These are phyloP conservation scores for Hagleromyces aurorensis DNA, from an alignment of 805 yeast genomes.

Conservation along the genomic window DNA sequence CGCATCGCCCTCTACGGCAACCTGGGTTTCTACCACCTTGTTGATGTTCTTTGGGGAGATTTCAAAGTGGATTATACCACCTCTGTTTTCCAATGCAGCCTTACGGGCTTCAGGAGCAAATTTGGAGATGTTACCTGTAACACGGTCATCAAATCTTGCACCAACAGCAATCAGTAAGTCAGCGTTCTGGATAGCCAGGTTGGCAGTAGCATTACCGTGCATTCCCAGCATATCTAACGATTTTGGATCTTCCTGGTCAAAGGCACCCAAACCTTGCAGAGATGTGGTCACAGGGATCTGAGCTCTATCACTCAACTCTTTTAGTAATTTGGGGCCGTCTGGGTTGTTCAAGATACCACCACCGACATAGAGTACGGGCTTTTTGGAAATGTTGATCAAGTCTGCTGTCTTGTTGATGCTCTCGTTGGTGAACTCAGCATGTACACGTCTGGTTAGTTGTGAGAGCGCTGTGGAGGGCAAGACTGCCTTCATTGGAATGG, in stretches of 20 bases:
- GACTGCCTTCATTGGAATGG: constrained; percentile 75
- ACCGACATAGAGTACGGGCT: constrained; percentile 87
- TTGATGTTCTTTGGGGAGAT: constrained; percentile 94
- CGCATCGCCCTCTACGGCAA: constrained; percentile 95
- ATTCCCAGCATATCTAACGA: constrained; percentile 95
- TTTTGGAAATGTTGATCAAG: constrained; percentile 73
- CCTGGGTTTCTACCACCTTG: constrained; percentile 94
- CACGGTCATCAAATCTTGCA: constrained; percentile 98
- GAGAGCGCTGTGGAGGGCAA: constrained; percentile 64
- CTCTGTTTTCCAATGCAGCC: constrained; percentile 82
- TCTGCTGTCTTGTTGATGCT: constrained; percentile 71
- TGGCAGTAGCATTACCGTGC: constrained; percentile 97
- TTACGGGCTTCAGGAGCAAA: constrained; percentile 91
- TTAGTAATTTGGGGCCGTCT: constrained; percentile 71
- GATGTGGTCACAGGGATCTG: constrained; percentile 95
- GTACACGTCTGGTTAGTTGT: constrained; percentile 59
- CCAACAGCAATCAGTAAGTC: constrained; percentile 92
- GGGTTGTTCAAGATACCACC: constrained; percentile 76
- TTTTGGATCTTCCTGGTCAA: constrained; percentile 84
- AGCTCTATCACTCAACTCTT: constrained; percentile 84
- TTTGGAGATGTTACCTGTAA: constrained; percentile 74
- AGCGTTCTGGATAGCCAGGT: constrained; percentile 87
- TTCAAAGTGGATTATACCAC: constrained; percentile 96
- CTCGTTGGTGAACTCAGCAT: constrained; percentile 65
- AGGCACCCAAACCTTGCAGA: constrained; percentile 88